These are phyloP conservation scores for Platanus orientalis DNA, from an alignment of 164 flowering plant species.

Conservation along the genomic window DNA sequence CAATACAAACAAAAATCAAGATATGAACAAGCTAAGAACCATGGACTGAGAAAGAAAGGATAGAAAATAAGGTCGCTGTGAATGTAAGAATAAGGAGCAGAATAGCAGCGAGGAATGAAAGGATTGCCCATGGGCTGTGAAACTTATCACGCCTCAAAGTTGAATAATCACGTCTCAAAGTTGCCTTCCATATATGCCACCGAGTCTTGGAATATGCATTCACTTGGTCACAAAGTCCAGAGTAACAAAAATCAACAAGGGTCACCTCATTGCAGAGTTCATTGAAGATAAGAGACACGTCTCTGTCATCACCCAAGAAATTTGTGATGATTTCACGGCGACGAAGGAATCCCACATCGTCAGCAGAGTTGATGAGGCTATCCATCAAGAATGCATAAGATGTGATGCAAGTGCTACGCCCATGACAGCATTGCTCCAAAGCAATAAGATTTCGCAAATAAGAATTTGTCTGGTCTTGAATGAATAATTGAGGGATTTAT, in stretches of 20 bases:
- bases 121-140: not conserved
- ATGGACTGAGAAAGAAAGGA: constrained; percentile 14
- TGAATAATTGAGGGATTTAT: constrained; percentile 21
- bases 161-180: constrained; percentile 5
- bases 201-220: constrained; percentile 7
- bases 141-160: too few species aligned
- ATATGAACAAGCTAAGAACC: too few species aligned
- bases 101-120: constrained; percentile 5
- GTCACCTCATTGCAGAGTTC: constrained; percentile 8
- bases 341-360: constrained; percentile 18
- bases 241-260: constrained; percentile 6
- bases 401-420: not conserved
- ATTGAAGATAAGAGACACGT: constrained; percentile 12
- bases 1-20: too few species aligned
- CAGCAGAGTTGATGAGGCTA: constrained; percentile 14
- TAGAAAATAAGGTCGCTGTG: constrained; percentile 14
- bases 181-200: constrained; percentile 3
- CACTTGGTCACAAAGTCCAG: constrained; percentile 11
- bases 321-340: constrained; percentile 9
- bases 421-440: constrained; percentile 7
- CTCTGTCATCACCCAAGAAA: constrained; percentile 9
- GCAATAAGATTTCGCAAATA: constrained; percentile 36
- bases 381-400: constrained; percentile 24
- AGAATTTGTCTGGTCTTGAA: constrained; percentile 10
- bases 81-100: constrained; percentile 18